Base-by-base conservation (phyloP, 2,329 filamentous ascomycete genomes). In the Nothopassalora personata region DNA sequence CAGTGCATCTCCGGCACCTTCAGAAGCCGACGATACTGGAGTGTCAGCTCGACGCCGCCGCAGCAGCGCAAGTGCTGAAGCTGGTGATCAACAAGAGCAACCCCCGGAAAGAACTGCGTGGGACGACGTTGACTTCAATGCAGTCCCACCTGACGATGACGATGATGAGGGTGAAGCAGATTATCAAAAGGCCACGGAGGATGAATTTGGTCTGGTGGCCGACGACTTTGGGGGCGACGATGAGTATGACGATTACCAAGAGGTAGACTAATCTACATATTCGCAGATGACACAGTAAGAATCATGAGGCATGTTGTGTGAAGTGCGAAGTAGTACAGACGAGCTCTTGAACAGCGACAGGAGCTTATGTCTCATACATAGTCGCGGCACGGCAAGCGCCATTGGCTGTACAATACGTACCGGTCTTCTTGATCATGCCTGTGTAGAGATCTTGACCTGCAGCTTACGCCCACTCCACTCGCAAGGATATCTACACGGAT, bases 41-140 rank as follows among this genome's bases (percentile, higher is more conserved):
- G 56, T 1, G 5, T 11, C 54, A 7, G 47, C 49, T 47, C 33
- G 49, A 50, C n/a, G 49, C 30, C 49, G 49, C 49, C 49, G 49
- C n/a, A 43, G 43, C 19, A 52, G 50, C 34, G 33, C 50, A 57
- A 33, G 31, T 46, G 50, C 54, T 23, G 23, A 47, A 23, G 34
- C 53, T 47, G 48, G 49, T 30, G 87, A 87, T 56, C 85, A 86
- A 39, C 85, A 86, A 19, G 76, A 78, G 13, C 77, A 79, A 0
- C 78, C 81, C 0, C 79, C 81, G 0, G 77, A 80, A 8, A 43
- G n/a, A 9, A 11, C 7, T 3, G 13, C 13, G 13, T 43, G 39
- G 39, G 39, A n/a, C n/a, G 39, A 7, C 5, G 39, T 8, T n/a
- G 39, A 7, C 5, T 43, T 43, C 18, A 15, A 15, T 15, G 39